These are phyloP conservation scores for Edaphochlamys debaryana DNA, from an alignment of 139 green algal species.

Conservation along the genomic window DNA sequence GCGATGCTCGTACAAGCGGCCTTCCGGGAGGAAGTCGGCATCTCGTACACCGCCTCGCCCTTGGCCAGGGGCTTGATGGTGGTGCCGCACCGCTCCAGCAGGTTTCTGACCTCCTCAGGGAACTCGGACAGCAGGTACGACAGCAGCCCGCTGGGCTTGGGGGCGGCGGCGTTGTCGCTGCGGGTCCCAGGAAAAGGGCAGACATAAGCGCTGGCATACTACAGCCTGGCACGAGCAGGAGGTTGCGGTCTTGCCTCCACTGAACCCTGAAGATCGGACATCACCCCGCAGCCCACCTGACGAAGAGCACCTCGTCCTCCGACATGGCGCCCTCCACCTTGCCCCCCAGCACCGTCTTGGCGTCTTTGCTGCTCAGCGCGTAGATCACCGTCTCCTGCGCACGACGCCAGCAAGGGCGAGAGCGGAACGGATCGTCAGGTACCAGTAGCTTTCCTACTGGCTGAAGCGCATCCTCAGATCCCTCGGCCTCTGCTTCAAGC, in stretches of 20 bases:
- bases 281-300: conserved; percentile 8
- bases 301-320: conserved; percentile 32
- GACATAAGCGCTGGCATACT: no score
- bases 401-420: no score
- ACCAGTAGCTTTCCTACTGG: no score
- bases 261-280: no score
- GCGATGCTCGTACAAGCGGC: conserved; percentile 53
- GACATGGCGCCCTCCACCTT: conserved; percentile 3
- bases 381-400: conserved; percentile 44
- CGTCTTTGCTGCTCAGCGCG: conserved; percentile 35
- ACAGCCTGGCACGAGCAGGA: no score
- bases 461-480: no score
- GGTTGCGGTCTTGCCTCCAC: no score
- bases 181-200: no score
- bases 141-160: conserved; percentile 23
- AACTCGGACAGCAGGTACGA: conserved; percentile 31
- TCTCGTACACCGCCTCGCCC: neutral
- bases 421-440: no score
- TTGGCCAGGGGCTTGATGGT: neutral
- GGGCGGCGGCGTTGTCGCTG: neutral
- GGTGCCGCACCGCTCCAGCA: conserved; percentile 2
- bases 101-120: conserved; percentile 9
- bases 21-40: conserved; percentile 58
- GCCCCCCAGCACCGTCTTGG: conserved; percentile 1
- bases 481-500: no score